Evolutionary conservation across 257 asterid species (phyloP), one percentile per base, ranked within the genome.

Genomic region (Plantago ovata): DNA sequence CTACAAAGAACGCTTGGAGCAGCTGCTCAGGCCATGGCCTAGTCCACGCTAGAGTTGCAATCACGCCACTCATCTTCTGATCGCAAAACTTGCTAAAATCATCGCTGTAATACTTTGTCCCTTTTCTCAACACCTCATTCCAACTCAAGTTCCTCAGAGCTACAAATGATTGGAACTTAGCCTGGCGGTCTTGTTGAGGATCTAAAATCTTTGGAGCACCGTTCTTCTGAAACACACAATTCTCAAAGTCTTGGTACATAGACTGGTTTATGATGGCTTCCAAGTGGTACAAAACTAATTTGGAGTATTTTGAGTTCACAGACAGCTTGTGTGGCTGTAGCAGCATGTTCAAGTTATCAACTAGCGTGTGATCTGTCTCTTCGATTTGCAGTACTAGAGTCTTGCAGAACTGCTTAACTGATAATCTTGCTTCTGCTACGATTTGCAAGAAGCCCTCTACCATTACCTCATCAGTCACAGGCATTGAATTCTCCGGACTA

Each of bases 11-110:
- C 0, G 91, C 91, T 51, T 88, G 94, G 13, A 92, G 98, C 22
- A 92, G 86, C 65, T 85, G 86, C 75, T 92, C 98, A 0, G 95
- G 82, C 98, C 98, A 92, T 19, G 95, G 90, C 60, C 85, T 80
- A 1, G 78, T 88, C 95, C 95, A 88, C 45, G 83, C 87, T 7
- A 92, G 66, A 7, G 75, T 60, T 1, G 77, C 43, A 3, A 85
- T 77, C 6, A 92, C 76, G 18, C 74, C 78, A 58, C 88, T 85
- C 98, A 92, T 92, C 44, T 88, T 92, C 76, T 92, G 81, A 74
- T 92, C 98, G 38, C 98, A 92, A 21, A 88, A 92, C 71, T 64
- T 85, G 55, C 96, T 88, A 47, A 92, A 88, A 16, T 92, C 96
- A 20, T 84, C 98, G 10, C 98, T 88, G 66, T 92, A 88, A 48